These are phyloP conservation scores for Saccharomyces kudriavzevii DNA, from an alignment of 805 yeast species.

Conservation along the genomic window DNA sequence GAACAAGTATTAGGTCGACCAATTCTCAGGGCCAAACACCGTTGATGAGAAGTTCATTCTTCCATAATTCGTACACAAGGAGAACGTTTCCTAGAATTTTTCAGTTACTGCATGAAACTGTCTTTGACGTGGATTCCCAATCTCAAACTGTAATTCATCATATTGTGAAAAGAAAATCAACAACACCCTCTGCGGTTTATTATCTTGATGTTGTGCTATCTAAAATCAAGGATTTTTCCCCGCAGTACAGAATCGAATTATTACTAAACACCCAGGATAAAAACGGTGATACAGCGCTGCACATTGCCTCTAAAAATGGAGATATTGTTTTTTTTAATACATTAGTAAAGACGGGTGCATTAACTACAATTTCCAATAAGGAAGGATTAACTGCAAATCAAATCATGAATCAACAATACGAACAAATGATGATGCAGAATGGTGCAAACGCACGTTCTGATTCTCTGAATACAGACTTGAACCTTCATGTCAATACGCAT, in stretches of 20 bases:
- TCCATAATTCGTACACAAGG: slow-evolving; percentile 79
- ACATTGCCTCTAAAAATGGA: slow-evolving; percentile 69
- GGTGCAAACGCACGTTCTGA: background rate
- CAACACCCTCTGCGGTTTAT: slow-evolving; percentile 73
- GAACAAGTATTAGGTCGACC: slow-evolving; percentile 52
- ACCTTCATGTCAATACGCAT: slow-evolving; percentile 46
- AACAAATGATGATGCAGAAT: slow-evolving; percentile 3
- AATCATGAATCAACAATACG: slow-evolving; percentile 33
- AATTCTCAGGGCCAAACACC: slow-evolving; percentile 81
- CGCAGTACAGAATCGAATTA: slow-evolving; percentile 51
- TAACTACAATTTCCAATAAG: slow-evolving; percentile 42
- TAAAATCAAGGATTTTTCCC: slow-evolving; percentile 58
- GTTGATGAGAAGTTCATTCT: slow-evolving; percentile 71
- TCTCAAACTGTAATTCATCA: slow-evolving; percentile 81
- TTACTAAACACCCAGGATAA: slow-evolving; percentile 58
- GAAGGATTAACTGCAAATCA: slow-evolving; percentile 25
- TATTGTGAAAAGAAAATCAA: slow-evolving; percentile 62
- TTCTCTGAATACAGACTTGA: slow-evolving; percentile 37
- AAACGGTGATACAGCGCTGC: slow-evolving; percentile 86
- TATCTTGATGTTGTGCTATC: slow-evolving; percentile 71
- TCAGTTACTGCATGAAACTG: slow-evolving; percentile 65
- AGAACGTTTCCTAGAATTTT: slow-evolving; percentile 73
- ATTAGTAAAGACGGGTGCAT: slow-evolving; percentile 23
- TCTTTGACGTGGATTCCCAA: slow-evolving; percentile 67
- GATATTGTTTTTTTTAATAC: slow-evolving; percentile 38